Evolutionary conservation across 1,284 basidiomycete genomes (phyloP).

Genomic region (Ceratobasidium sp.): DNA sequence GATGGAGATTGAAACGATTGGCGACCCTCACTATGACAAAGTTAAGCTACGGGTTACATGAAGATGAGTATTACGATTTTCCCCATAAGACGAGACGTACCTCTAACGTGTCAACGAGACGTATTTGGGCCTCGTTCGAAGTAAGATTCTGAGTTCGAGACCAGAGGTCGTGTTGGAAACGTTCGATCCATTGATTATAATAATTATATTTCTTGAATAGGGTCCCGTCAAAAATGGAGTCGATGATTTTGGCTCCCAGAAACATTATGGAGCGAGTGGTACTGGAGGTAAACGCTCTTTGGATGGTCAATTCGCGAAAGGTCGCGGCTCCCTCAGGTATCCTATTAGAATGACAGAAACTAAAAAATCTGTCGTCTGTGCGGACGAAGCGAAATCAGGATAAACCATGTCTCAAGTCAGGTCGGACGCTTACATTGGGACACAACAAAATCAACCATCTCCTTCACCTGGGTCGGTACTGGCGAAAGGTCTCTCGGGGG

Average conservation of each 20-base stretch:
- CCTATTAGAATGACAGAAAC: no score
- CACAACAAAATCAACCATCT: not conserved
- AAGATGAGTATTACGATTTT: not conserved
- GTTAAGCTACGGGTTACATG: not conserved
- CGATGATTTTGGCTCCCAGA: not conserved
- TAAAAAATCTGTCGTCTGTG: not conserved
- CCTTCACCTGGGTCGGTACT: not conserved
- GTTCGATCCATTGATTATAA: not conserved
- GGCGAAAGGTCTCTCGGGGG: not conserved
- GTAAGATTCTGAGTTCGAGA: not conserved
- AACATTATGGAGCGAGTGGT: not conserved
- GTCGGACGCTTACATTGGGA: not conserved
- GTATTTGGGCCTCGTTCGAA: not conserved
- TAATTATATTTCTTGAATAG: not conserved
- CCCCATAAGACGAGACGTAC: not conserved
- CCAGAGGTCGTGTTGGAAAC: not conserved
- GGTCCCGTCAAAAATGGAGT: constrained; percentile 1
- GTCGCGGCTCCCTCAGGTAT: no score
- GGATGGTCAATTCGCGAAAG: not conserved
- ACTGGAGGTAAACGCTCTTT: not conserved
- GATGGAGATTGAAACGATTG: not conserved
- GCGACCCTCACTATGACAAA: not conserved
- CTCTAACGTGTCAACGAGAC: not conserved
- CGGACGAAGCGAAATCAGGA: not conserved
- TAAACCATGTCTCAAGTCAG: not conserved